These are phyloP conservation scores for Zygoascus biomembranicola DNA, from an alignment of 805 yeast genomes.

Conservation along the genomic window DNA sequence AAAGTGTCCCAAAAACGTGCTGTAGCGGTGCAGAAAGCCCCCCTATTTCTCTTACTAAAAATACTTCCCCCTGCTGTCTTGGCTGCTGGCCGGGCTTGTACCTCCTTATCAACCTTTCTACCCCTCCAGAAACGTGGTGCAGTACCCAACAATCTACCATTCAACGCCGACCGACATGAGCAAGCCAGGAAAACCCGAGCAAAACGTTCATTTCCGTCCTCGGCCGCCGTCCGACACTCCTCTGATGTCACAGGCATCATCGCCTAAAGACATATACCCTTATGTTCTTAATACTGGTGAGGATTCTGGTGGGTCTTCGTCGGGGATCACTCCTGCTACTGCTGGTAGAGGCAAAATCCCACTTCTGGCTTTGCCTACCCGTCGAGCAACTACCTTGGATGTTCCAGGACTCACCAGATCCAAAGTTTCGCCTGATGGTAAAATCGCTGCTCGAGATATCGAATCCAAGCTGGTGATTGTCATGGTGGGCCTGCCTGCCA, in stretches of 20 bases:
- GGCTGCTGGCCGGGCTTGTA: too few relatives aligned
- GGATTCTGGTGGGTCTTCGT: conserved; percentile 6
- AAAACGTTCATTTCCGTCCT: conserved; percentile 9
- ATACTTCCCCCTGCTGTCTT: too few relatives aligned
- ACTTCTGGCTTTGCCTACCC: conserved; percentile 15
- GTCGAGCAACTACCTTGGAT: conserved; percentile 76
- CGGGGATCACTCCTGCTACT: background rate
- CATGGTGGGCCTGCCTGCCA: conserved; percentile 92
- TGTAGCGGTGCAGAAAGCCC: too few relatives aligned
- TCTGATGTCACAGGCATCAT: conserved; percentile 13
- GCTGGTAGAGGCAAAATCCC: conserved; percentile 10
- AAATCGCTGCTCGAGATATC: conserved; percentile 43
- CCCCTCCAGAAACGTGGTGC: background rate
- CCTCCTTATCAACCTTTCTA: background rate
- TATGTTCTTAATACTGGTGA: background rate
- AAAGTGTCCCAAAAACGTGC: too few relatives aligned
- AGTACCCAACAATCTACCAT: background rate
- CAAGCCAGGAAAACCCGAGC: background rate
- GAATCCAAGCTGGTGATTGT: conserved; percentile 84
- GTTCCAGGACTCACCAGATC: conserved; percentile 88
- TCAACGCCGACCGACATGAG: background rate
- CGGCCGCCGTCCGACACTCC: conserved; percentile 21
- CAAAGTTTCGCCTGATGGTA: conserved; percentile 63
- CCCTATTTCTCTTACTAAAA: too few relatives aligned
- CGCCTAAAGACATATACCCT: conserved; percentile 11